Base-by-base conservation (phyloP, 768 basidiomycete genomes). In the Cystobasidiopsis lactophilus region DNA sequence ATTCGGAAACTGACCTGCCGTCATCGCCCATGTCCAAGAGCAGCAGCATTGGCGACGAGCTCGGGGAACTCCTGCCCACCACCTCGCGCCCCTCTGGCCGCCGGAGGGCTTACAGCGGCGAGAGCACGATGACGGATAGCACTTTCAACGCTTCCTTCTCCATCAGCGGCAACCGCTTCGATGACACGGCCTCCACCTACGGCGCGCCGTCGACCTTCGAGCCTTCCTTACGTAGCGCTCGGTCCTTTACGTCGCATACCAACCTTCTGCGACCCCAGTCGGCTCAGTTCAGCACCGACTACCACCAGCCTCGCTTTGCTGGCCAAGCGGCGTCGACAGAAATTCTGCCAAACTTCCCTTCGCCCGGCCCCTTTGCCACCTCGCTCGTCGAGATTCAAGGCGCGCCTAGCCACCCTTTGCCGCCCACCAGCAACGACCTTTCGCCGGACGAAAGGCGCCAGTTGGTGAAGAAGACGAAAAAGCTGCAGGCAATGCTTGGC, bases 401-500 rank as follows among this genome's bases (percentile, higher is more conserved):
- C 45, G 24, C 30, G 14, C 29, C 29, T n/a, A 9, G 14, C 29
- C 45, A 9, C 14, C 4, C 19, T 40, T 26, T 45, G 1, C 52
- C 55, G 33, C 23, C 53, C 10, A 49, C 54, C 21, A 37, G 39
- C 21, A 53, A 60, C 26, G 44, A 38, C 10, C 46, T 60, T 27
- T 38, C 45, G 5, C n/a, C 37, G 3, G 11, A 29, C 11, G 48
- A 57, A 24, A 51, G 49, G 31, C 46, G 54, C 14, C 54, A 46
- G 18, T 47, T 56, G 16, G 54, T 60, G 0, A 11, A 44, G 40
- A 13, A 54, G 37, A 56, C 43, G 37, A 57, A 57, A 44, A 60
- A 60, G 46, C 48, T 60, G 19, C 51, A 60, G 37, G 38, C 39
- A 3, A 11, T 60, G 27, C 51, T 60, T 9, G 59, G 59, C 5